These are phyloP conservation scores for Chlorociboria aeruginascens DNA, from an alignment of 495 filamentous ascomycete genomes.

Conservation along the genomic window DNA sequence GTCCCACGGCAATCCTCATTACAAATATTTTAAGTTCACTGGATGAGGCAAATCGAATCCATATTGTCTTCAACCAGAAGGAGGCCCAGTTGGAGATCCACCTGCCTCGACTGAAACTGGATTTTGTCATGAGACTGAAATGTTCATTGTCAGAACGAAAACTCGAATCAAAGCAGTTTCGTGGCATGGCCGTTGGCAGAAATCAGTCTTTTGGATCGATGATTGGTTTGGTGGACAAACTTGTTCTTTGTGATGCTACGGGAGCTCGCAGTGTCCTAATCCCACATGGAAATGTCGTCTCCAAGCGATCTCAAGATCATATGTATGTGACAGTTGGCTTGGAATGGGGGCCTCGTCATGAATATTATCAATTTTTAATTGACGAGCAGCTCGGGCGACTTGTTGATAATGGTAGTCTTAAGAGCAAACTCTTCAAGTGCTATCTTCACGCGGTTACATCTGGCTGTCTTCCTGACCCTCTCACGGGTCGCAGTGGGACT, in stretches of 20 bases:
- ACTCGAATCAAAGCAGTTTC: slow-evolving; percentile 40
- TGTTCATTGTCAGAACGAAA: background rate
- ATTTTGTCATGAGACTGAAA: slow-evolving; percentile 30
- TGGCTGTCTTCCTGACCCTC: slow-evolving; percentile 41
- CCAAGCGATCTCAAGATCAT: slow-evolving; percentile 21
- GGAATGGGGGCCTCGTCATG: slow-evolving; percentile 5
- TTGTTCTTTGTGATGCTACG: slow-evolving; percentile 30
- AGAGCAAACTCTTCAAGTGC: slow-evolving; percentile 39
- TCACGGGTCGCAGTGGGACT: slow-evolving; percentile 48
- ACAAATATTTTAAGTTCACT: slow-evolving; percentile 10
- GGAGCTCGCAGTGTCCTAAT: slow-evolving; percentile 34
- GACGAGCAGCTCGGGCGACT: slow-evolving; percentile 37
- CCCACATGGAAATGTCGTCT: slow-evolving; percentile 30
- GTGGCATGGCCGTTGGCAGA: slow-evolving; percentile 39
- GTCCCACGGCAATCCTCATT: slow-evolving; percentile 4
- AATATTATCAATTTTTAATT: slow-evolving; percentile 31
- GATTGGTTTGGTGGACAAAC: slow-evolving; percentile 38
- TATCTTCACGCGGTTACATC: slow-evolving; percentile 55
- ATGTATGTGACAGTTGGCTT: slow-evolving; percentile 28
- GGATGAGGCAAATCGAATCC: slow-evolving; percentile 5
- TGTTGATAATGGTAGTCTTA: slow-evolving; percentile 36
- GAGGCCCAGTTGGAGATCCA: slow-evolving; percentile 24
- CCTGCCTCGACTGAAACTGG: slow-evolving; percentile 36
- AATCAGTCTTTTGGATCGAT: slow-evolving; percentile 39
- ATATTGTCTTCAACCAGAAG: slow-evolving; percentile 1